phyloP scores from a whole-genome alignment of 108 stramenopile genomes.

The Fistulifera pelliculosa region DNA sequence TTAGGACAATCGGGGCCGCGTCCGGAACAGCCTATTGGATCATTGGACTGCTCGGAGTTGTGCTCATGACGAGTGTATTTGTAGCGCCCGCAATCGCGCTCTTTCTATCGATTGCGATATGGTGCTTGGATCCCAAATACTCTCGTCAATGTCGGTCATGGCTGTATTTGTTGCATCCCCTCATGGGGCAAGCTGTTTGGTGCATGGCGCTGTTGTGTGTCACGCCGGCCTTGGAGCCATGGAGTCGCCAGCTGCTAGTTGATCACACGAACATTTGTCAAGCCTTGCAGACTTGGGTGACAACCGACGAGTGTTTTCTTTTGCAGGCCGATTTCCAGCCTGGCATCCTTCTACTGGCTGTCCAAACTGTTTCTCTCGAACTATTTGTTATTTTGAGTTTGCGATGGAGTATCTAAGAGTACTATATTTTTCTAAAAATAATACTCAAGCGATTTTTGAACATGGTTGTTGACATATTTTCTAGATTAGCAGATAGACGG shows the following conservation, averaged over 20 bases:
- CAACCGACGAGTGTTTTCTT: conserved; percentile 14
- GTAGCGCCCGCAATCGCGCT: conserved; percentile 24
- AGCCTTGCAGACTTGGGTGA: background rate
- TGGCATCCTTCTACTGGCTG: conserved; percentile 27
- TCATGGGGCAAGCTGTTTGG: conserved; percentile 17
- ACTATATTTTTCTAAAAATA: too few species aligned
- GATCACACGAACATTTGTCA: conserved; percentile 11
- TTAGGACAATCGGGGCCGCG: conserved; percentile 15
- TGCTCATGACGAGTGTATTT: conserved; percentile 16
- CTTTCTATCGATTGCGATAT: conserved; percentile 4
- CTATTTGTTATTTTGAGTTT: conserved; percentile 23
- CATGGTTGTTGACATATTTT: too few species aligned
- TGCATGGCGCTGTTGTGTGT: conserved; percentile 14
- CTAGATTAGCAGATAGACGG: too few species aligned
- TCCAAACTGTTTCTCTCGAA: conserved; percentile 32
- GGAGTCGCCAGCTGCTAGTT: conserved; percentile 12
- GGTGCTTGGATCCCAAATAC: conserved; percentile 8
- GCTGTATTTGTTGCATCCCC: conserved; percentile 23
- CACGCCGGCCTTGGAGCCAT: conserved; percentile 19
- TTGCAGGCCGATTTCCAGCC: conserved; percentile 13
- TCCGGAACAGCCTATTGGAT: conserved; percentile 26
- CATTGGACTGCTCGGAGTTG: conserved; percentile 6
- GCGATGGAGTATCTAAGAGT: conserved; percentile 3
- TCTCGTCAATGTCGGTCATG: background rate
- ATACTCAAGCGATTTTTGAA: too few species aligned